Base-by-base conservation (phyloP, 2,329 filamentous ascomycete genomes). In the Paraphaeosphaeria minitans region DNA sequence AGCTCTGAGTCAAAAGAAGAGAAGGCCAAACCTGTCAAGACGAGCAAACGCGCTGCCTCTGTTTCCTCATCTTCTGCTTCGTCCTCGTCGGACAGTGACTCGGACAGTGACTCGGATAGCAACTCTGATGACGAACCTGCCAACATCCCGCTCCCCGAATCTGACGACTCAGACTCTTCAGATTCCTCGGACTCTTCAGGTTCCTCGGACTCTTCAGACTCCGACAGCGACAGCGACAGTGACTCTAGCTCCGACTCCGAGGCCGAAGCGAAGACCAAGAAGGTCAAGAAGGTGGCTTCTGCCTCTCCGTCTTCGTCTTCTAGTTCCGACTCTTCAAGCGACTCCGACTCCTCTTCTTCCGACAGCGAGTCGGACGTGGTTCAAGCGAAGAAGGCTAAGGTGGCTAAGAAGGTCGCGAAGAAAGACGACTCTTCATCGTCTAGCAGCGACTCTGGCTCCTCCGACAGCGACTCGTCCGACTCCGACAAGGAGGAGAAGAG, bases 1-100 rank as follows among this genome's bases (percentile, higher is more conserved):
- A 50, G 57, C 45, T 66, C 68, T 1, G 80, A 82, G 39, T 73
- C 80, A 55, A 72, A 72, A 24, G 68, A 69, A 27, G 65, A 66
- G 58, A 33, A 53, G 39, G 16, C 39, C 14, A 19, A 56, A 10
- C 62, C 67, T 22, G 61, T 62, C 27, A 66, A 66, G 46, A 65
- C 50, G 56, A 47, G 51, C 21, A 67, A 67, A 57, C 61, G 63
- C 46, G 56, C 65, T 22, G 64, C 63, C 49, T 66, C 61, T 10
- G 56, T 62, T 10, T 64, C 67, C 3, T 70, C 69, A 9, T 68
- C 60, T 5, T 66, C 68, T 19, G 67, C 66, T 13, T 69, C 60
- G 19, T 67, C 64, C 19, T 63, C 62, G 49, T 57, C 66, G 14
- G 65, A 68, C 19, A 31, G 29, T 31, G 29, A 31, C n/a, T 57